A percentile compares a stretch with the other conserved stretches of the same genome.
Evolutionary conservation across 2,329 filamentous ascomycete species (phyloP).

Genomic region (Fonsecaea pugnacius): DNA sequence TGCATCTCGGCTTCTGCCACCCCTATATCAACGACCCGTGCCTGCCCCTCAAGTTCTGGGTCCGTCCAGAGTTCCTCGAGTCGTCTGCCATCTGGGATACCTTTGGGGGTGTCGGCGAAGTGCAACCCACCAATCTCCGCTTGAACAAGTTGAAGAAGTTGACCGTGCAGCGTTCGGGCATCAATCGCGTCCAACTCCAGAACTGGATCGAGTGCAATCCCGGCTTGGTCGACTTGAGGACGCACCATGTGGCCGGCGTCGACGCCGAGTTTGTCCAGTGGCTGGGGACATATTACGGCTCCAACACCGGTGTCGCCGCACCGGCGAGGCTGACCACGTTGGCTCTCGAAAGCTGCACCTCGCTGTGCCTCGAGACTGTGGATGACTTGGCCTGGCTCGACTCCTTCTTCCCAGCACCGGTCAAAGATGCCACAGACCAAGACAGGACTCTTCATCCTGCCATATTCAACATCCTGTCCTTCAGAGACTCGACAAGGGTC

Average conservation of each 20-base stretch:
- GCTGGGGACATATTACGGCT: slow-evolving; percentile 38
- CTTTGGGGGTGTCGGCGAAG: slow-evolving; percentile 40
- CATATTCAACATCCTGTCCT: slow-evolving; percentile 17
- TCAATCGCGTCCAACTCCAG: slow-evolving; percentile 43
- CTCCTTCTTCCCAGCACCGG: slow-evolving; percentile 11
- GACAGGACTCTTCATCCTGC: neutral
- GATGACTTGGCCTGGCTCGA: slow-evolving; percentile 29
- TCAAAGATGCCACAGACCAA: neutral
- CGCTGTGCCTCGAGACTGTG: neutral
- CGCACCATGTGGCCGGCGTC: slow-evolving; percentile 43
- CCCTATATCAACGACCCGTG: slow-evolving; percentile 42
- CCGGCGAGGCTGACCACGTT: slow-evolving; percentile 18
- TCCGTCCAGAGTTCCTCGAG: slow-evolving; percentile 28
- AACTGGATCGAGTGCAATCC: slow-evolving; percentile 43
- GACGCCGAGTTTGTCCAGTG: slow-evolving; percentile 44
- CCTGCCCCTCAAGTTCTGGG: slow-evolving; percentile 41
- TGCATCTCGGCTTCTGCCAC: slow-evolving; percentile 45
- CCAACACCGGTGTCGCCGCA: neutral
- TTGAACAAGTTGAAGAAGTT: slow-evolving; percentile 40
- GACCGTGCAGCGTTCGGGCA: slow-evolving; percentile 42
- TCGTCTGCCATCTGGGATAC: slow-evolving; percentile 42
- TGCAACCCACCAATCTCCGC: slow-evolving; percentile 31
- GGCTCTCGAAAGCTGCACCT: slow-evolving; percentile 23
- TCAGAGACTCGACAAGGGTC: slow-evolving; percentile 14
- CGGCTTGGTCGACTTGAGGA: slow-evolving; percentile 38